These are phyloP conservation scores for Venturia nashicola DNA, from an alignment of 2,329 filamentous ascomycete genomes.

Conservation along the genomic window DNA sequence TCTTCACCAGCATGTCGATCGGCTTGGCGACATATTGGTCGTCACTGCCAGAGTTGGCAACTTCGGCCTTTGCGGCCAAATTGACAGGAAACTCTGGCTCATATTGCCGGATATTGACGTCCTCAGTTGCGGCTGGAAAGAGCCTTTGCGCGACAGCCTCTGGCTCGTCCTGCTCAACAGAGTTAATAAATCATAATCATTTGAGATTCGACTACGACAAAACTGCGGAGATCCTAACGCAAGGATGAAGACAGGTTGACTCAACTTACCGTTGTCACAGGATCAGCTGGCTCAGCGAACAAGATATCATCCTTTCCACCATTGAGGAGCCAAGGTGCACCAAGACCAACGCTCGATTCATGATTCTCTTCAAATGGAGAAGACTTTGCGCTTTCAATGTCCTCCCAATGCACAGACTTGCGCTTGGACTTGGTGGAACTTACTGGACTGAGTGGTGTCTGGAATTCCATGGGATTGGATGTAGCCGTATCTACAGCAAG, in stretches of 20 bases:
- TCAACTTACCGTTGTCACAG: background rate
- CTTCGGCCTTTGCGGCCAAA: background rate
- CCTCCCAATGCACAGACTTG: conserved; percentile 7
- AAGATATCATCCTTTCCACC: background rate
- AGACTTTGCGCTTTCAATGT: conserved; percentile 3
- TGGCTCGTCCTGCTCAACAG: background rate
- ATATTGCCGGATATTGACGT: background rate
- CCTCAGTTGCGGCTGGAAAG: background rate
- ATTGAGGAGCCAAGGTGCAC: background rate
- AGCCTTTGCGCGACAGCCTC: background rate
- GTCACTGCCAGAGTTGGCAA: background rate
- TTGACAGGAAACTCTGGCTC: background rate
- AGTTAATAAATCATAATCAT: background rate
- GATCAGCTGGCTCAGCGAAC: background rate
- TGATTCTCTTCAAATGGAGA: background rate
- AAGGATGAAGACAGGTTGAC: background rate
- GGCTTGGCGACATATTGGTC: background rate
- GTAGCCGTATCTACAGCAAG: background rate
- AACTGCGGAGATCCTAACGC: background rate
- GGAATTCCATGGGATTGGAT: background rate
- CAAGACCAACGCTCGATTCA: background rate
- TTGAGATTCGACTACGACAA: background rate
- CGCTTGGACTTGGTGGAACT: conserved; percentile 1
- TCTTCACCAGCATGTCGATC: background rate
- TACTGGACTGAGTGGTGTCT: background rate